Evolutionary conservation across 257 asterid genomes (phyloP).

Genomic region (Plantago ovata): DNA sequence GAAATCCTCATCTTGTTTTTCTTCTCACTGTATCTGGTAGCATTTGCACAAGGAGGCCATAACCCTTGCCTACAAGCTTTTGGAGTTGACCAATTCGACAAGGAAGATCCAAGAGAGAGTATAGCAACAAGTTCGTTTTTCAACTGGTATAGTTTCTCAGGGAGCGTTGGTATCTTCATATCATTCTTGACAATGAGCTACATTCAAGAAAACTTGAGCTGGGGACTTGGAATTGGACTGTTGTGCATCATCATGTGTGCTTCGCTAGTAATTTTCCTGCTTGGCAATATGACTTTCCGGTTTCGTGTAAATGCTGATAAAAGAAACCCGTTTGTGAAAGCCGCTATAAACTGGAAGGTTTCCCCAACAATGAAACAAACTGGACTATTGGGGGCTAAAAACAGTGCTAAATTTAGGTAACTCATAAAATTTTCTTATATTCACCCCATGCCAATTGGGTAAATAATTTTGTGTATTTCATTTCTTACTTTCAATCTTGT

Average conservation of each 20-base stretch:
- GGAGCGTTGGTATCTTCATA: constrained; percentile 24
- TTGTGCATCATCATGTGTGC: constrained; percentile 43
- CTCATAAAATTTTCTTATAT: no score
- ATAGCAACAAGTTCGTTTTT: constrained; percentile 49
- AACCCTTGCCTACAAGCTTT: no score
- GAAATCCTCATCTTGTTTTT: constrained; percentile 35
- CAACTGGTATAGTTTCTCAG: constrained; percentile 49
- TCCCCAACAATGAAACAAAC: not conserved
- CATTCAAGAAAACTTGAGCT: constrained; percentile 50
- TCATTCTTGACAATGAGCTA: constrained; percentile 36
- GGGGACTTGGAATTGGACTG: constrained; percentile 64
- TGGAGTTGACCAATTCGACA: no score
- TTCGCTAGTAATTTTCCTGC: constrained; percentile 28
- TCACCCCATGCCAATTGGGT: no score
- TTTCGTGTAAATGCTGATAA: constrained; percentile 15
- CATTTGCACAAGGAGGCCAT: no score
- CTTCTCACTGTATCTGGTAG: constrained; percentile 35
- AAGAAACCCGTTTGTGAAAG: constrained; percentile 29
- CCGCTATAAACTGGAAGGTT: constrained; percentile 21
- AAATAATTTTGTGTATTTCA: no score
- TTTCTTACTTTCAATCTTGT: no score
- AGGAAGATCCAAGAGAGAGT: no score
- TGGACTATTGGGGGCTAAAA: not conserved
- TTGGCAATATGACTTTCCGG: constrained; percentile 43
- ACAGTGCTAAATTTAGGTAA: constrained; percentile 23